A percentile compares a stretch with the other conserved stretches of the same genome.
Conservation (phyloP, 768 basidiomycete genomes). For the Asterophora parasitica region DNA sequence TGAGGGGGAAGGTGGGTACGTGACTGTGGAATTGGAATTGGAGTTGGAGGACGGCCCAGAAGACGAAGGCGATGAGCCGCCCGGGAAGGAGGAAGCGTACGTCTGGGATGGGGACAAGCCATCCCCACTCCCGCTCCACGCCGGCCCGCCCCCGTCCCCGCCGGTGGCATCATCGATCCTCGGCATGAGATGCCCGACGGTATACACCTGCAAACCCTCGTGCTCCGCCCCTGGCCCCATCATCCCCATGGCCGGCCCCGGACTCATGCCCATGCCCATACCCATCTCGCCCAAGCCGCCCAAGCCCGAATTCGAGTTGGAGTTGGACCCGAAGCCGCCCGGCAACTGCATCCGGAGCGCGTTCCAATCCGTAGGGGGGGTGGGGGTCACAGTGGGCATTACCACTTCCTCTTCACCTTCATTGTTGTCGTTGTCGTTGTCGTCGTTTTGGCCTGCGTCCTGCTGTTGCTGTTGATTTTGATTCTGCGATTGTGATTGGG, state of each 20-base stretch:
- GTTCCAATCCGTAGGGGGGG: not conserved
- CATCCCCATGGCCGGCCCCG: not conserved
- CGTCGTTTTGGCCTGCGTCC: not conserved
- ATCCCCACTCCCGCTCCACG: conserved; percentile 33
- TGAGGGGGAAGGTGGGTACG: not conserved
- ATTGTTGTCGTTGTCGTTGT: not conserved
- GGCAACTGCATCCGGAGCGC: not conserved
- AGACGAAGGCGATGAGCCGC: no score
- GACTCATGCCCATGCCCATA: not conserved
- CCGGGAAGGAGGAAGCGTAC: no score
- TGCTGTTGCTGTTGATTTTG: conserved; percentile 2
- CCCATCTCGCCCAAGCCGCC: not conserved
- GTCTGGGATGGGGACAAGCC: no score
- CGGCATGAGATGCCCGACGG: conserved; percentile 73
- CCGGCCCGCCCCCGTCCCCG: conserved; percentile 25
- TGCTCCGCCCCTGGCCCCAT: conserved; percentile 31
- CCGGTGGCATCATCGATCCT: conserved; percentile 36
- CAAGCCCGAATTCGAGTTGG: not conserved
- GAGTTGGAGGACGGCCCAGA: no score
- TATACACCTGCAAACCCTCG: conserved; percentile 75
- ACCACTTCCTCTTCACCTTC: conserved; percentile 17
- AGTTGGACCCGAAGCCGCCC: no score
- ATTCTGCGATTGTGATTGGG: not conserved
- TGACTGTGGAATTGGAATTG: no score
- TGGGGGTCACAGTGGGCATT: conserved; percentile 17